Conservation (phyloP, 2,329 filamentous ascomycete species). For the Hypoxylon sp. region DNA sequence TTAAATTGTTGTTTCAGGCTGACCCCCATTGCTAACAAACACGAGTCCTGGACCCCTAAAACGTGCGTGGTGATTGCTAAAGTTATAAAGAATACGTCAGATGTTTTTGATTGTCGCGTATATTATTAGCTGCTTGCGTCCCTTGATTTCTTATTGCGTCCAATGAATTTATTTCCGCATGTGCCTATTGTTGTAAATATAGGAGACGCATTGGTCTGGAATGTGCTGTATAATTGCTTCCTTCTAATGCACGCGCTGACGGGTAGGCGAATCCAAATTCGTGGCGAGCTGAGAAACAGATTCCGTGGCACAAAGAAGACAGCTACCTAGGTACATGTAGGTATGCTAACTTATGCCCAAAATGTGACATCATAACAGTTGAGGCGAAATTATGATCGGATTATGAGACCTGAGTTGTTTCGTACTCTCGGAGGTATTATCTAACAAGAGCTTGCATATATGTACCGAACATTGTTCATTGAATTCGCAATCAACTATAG, state of each 20-base stretch:
- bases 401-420: conserved; percentile 21
- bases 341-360: neutral
- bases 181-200: neutral
- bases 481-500: neutral
- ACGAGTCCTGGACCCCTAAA: neutral
- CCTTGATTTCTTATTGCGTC: neutral
- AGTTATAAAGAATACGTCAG: neutral
- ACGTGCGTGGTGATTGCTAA: neutral
- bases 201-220: neutral
- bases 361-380: conserved; percentile 2
- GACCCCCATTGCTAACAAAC: neutral
- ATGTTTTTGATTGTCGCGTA: conserved; percentile 6
- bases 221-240: conserved; percentile 12
- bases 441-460: neutral
- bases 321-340: neutral
- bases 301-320: neutral
- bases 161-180: too few species aligned
- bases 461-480: neutral
- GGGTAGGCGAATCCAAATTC: neutral
- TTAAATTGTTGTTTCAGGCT: neutral
- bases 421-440: conserved; percentile 5
- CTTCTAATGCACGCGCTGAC: neutral
- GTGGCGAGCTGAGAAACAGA: neutral
- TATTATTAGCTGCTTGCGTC: conserved; percentile 5
- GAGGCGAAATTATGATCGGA: neutral